These are phyloP conservation scores for Lactarius psammicola DNA, from an alignment of 768 basidiomycete species.

Conservation along the genomic window DNA sequence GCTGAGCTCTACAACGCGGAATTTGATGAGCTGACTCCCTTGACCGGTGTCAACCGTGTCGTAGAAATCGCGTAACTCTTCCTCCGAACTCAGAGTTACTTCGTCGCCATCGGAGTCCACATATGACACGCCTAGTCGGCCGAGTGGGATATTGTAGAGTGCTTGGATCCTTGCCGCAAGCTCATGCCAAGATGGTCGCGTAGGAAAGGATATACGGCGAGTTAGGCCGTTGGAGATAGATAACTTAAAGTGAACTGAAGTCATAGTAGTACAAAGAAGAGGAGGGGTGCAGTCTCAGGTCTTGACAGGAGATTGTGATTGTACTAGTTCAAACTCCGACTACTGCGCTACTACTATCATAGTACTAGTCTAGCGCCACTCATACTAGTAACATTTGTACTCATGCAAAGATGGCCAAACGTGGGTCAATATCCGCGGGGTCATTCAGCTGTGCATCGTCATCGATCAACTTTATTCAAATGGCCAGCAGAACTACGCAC, in stretches of 20 bases:
- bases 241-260: conserved; percentile 63
- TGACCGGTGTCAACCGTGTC: conserved; percentile 31
- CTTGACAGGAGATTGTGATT: not conserved
- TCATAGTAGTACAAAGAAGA: conserved; percentile 39
- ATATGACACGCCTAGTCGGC: conserved; percentile 67
- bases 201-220: conserved; percentile 56
- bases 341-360: conserved; percentile 15
- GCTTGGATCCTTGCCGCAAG: conserved; percentile 56
- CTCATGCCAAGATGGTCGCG: conserved; percentile 52
- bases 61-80: conserved; percentile 77
- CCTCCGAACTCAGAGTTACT: conserved; percentile 72
- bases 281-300: not conserved
- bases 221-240: conserved; percentile 48
- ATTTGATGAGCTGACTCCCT: conserved; percentile 45
- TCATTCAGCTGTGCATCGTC: conserved; percentile 55
- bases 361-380: too few relatives aligned
- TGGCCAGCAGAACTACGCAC: conserved; percentile 40
- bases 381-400: not conserved
- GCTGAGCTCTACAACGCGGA: conserved; percentile 60
- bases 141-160: conserved; percentile 55
- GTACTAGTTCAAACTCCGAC: conserved; percentile 26
- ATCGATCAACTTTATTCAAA: conserved; percentile 12
- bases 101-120: conserved; percentile 71
- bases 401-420: too few relatives aligned
- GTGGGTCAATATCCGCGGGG: conserved; percentile 63